These are phyloP conservation scores for Phytophthora rubi DNA, from an alignment of 352 stramenopile genomes.

Conservation along the genomic window DNA sequence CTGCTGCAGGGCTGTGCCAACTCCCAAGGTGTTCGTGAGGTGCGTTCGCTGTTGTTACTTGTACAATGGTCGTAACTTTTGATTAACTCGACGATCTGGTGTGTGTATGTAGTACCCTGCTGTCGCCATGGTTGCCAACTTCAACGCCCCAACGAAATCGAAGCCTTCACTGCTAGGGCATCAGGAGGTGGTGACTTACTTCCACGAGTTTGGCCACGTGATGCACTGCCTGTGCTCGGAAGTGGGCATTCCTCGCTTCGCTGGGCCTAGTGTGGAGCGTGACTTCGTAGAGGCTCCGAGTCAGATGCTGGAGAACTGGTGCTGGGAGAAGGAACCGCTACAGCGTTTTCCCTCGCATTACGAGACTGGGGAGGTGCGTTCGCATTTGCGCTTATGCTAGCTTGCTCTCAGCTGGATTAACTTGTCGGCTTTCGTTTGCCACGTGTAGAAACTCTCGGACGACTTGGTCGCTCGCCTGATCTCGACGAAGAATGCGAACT, in stretches of 20 bases:
- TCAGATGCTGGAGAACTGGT: conserved; percentile 94
- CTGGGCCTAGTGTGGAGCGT: conserved; percentile 79
- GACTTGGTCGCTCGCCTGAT: conserved; percentile 85
- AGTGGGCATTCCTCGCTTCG: conserved; percentile 76
- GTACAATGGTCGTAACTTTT: neutral
- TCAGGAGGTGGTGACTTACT: conserved; percentile 90
- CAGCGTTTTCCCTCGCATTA: conserved; percentile 90
- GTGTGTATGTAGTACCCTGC: conserved; percentile 54
- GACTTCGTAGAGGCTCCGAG: conserved; percentile 93
- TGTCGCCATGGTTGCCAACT: conserved; percentile 92
- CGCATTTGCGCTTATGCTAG: neutral
- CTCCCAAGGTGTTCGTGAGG: conserved; percentile 60
- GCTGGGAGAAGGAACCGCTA: conserved; percentile 87
- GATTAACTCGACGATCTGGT: conserved; percentile 21
- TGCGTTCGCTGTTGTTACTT: conserved; percentile 9
- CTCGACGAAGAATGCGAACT: conserved; percentile 87
- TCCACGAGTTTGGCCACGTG: conserved; percentile 92
- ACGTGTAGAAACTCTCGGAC: conserved; percentile 73
- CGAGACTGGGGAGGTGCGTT: conserved; percentile 59
- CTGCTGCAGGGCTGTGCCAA: conserved; percentile 82
- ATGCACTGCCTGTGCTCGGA: conserved; percentile 92
- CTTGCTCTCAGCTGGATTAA: conserved; percentile 1
- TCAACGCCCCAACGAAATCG: conserved; percentile 79
- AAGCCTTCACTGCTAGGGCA: conserved; percentile 85
- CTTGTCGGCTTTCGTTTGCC: conserved; percentile 8